Conservation (phyloP, 805 yeast species). For the Saturnispora quitensis region DNA sequence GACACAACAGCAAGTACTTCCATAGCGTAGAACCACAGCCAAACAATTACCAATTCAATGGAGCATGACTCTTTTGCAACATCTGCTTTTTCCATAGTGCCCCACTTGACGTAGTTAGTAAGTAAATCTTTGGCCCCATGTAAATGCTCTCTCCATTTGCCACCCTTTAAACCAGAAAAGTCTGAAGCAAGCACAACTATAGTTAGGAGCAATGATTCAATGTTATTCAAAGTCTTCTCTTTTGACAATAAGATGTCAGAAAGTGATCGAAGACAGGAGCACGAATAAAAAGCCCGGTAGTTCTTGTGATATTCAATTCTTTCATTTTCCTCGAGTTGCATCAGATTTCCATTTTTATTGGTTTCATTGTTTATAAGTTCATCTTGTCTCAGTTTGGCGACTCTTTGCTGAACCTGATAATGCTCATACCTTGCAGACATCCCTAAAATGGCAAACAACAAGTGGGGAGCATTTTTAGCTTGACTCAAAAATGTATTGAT, state of each 20-base stretch:
- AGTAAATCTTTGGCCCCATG: constrained; percentile 60
- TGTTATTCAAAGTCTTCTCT: constrained; percentile 38
- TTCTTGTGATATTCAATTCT: constrained; percentile 39
- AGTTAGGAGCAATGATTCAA: constrained; percentile 62
- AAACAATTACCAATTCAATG: constrained; percentile 30
- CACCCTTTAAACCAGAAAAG: constrained; percentile 47
- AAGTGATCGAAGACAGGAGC: constrained; percentile 54
- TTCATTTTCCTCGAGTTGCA: constrained; percentile 12
- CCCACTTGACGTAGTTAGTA: constrained; percentile 31
- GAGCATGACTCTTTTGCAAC: constrained; percentile 17
- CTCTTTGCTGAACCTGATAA: constrained; percentile 21
- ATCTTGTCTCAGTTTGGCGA: background rate
- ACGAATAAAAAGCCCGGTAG: constrained; percentile 52
- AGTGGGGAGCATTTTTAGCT: constrained; percentile 44
- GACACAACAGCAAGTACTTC: constrained; percentile 55
- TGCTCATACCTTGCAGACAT: constrained; percentile 54
- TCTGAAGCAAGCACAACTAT: constrained; percentile 59
- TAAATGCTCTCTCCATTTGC: constrained; percentile 61
- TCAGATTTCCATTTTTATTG: background rate
- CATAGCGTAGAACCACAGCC: constrained; percentile 53
- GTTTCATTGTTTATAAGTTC: background rate
- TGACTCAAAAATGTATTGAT: constrained; percentile 26
- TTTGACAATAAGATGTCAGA: constrained; percentile 41
- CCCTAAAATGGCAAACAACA: constrained; percentile 62
- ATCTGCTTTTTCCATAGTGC: background rate